Percentiles rank a stretch among this genome's conserved stretches.
These are phyloP conservation scores for Colletotrichum sojae DNA, from an alignment of 2,329 filamentous ascomycete species.

Conservation along the genomic window DNA sequence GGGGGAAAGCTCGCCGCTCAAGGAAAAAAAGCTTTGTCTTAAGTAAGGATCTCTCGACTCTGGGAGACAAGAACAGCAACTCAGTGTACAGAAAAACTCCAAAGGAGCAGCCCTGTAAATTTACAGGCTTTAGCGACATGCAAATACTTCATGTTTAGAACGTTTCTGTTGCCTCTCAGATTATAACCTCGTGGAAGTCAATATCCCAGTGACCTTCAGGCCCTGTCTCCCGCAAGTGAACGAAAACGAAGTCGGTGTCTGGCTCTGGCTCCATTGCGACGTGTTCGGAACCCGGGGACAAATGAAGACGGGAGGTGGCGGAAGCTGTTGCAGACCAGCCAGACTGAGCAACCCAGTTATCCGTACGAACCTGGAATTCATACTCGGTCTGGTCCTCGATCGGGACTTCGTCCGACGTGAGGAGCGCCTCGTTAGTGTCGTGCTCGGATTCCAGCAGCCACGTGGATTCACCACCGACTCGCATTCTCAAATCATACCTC, in stretches of 20 bases:
- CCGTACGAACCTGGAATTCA: slow-evolving; percentile 36
- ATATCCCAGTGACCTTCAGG: background rate
- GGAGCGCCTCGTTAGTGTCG: background rate
- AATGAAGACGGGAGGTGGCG: slow-evolving; percentile 1
- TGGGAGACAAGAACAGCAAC: no score
- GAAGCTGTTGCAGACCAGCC: slow-evolving; percentile 26
- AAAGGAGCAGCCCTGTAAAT: no score
- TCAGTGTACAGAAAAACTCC: no score
- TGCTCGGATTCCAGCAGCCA: slow-evolving; percentile 24
- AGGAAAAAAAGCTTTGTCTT: no score
- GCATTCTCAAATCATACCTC: slow-evolving; percentile 39
- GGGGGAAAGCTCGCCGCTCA: no score
- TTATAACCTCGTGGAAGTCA: background rate
- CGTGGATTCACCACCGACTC: background rate
- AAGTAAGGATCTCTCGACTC: no score
- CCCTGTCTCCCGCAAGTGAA: slow-evolving; percentile 3
- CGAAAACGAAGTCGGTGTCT: slow-evolving; percentile 21
- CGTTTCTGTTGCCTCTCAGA: background rate
- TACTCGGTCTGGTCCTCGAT: slow-evolving; percentile 22
- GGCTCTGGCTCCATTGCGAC: slow-evolving; percentile 17
- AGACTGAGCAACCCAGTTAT: slow-evolving; percentile 26
- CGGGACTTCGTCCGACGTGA: slow-evolving; percentile 20
- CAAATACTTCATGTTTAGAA: background rate
- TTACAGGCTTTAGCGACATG: no score
- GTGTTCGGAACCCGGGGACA: background rate